Percentiles rank a stretch among this genome's conserved stretches.
Conservation (phyloP, 345 rosid genomes). For the Murraya paniculata region DNA sequence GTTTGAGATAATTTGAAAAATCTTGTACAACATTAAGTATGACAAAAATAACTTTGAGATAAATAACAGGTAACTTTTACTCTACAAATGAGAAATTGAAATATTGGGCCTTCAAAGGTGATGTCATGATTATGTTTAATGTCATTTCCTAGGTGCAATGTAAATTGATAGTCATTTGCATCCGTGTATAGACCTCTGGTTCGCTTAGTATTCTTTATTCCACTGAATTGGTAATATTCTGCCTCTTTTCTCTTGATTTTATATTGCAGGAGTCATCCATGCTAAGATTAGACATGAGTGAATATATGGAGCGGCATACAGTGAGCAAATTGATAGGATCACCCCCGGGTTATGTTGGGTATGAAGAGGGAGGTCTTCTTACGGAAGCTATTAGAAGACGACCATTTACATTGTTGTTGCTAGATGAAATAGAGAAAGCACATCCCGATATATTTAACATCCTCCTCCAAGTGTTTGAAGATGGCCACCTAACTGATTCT, state of each 20-base stretch:
- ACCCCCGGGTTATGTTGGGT: conserved; percentile 95
- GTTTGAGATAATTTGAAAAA: neutral
- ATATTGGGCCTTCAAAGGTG: neutral
- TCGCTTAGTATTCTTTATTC: neutral
- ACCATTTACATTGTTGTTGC: conserved; percentile 85
- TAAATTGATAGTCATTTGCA: neutral
- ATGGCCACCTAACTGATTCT: conserved; percentile 97
- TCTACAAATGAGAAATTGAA: neutral
- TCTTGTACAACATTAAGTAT: neutral
- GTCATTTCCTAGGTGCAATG: neutral
- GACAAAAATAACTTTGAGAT: neutral
- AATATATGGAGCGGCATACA: conserved; percentile 97
- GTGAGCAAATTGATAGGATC: conserved; percentile 95
- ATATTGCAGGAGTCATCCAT: conserved; percentile 74
- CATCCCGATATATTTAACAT: conserved; percentile 97
- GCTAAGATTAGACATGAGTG: conserved; percentile 99
- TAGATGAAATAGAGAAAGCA: conserved; percentile 88
- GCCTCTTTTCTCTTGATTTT: conserved; percentile 5
- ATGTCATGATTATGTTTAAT: neutral
- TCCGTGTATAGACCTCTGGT: neutral
- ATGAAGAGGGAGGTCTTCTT: conserved; percentile 88
- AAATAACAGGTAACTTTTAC: neutral
- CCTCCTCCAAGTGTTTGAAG: conserved; percentile 96
- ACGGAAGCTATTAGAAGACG: conserved; percentile 96
- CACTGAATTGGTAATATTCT: conserved; percentile 13